phyloP scores from a whole-genome alignment of 768 basidiomycete species.

The Calvatia gigantea region DNA sequence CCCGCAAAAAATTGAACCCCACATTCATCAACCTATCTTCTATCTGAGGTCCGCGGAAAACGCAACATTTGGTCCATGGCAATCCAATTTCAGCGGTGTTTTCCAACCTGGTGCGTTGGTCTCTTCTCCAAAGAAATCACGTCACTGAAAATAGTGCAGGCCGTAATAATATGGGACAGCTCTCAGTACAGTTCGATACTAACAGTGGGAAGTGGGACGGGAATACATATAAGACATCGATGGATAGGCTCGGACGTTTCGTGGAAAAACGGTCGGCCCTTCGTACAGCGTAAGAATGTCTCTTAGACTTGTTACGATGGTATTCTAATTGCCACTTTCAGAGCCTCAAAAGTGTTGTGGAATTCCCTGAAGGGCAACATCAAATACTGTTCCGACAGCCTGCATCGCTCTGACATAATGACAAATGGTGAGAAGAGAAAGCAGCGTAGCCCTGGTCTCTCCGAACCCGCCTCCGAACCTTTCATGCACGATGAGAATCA shows the following conservation, averaged over 20 bases:
- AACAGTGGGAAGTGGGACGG: background rate
- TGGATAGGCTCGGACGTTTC: background rate
- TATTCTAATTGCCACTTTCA: background rate
- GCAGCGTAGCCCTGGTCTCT: background rate
- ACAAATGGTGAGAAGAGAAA: too few relatives aligned
- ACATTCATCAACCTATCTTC: background rate
- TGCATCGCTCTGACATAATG: background rate
- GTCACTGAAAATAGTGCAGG: background rate
- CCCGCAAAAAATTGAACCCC: background rate
- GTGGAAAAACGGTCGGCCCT: background rate
- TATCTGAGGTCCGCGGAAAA: background rate
- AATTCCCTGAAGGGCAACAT: background rate
- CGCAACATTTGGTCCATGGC: background rate
- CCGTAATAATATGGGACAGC: background rate
- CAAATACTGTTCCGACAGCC: background rate
- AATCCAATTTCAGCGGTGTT: background rate
- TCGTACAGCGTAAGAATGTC: background rate
- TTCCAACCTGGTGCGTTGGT: conserved; percentile 1
- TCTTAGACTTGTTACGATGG: background rate
- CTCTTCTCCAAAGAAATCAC: background rate
- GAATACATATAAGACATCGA: background rate
- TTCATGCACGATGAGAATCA: background rate
- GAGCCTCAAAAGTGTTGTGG: background rate
- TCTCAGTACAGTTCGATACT: background rate
- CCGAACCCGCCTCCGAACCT: background rate